phyloP scores from a whole-genome alignment of 768 basidiomycete genomes.

The Botryobasidium botryosum region DNA sequence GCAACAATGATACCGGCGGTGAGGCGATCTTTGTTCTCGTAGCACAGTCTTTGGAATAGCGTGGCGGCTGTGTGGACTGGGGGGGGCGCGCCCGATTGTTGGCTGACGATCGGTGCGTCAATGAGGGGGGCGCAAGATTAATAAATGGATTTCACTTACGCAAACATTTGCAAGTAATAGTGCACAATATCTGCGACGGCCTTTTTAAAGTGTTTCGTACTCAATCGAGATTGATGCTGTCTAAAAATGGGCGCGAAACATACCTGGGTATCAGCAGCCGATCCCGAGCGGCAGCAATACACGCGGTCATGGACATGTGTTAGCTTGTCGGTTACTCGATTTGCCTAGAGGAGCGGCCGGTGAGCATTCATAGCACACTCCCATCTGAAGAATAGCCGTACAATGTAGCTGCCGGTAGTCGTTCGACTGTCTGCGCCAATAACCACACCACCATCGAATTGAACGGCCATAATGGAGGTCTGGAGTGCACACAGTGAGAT shows the following conservation, averaged over 20 bases:
- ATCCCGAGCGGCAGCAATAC: conserved; percentile 98
- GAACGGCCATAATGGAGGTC: conserved; percentile 99
- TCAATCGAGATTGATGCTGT: not conserved
- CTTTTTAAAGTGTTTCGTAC: conserved; percentile 13
- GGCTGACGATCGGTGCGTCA: conserved; percentile 25
- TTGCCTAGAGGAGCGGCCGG: conserved; percentile 39
- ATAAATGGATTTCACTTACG: conserved; percentile 27
- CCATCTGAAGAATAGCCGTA: conserved; percentile 18
- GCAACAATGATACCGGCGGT: conserved; percentile 94
- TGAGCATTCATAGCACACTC: not conserved
- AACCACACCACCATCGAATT: conserved; percentile 87
- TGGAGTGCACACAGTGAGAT: conserved; percentile 19
- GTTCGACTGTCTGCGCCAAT: conserved; percentile 96
- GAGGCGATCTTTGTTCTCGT: conserved; percentile 80
- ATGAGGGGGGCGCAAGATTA: not conserved
- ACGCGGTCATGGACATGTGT: conserved; percentile 94
- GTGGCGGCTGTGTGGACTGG: conserved; percentile 69
- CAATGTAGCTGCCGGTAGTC: conserved; percentile 92
- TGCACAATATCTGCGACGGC: conserved; percentile 87
- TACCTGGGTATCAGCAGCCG: conserved; percentile 86
- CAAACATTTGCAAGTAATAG: conserved; percentile 58
- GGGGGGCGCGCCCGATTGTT: conserved; percentile 40
- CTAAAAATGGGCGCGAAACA: conserved; percentile 4
- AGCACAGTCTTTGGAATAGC: conserved; percentile 75
- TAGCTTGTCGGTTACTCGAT: conserved; percentile 96